Percentiles rank a stretch among this genome's conserved stretches.
phyloP scores from a whole-genome alignment of 768 basidiomycete genomes.

The Russula vinacea region DNA sequence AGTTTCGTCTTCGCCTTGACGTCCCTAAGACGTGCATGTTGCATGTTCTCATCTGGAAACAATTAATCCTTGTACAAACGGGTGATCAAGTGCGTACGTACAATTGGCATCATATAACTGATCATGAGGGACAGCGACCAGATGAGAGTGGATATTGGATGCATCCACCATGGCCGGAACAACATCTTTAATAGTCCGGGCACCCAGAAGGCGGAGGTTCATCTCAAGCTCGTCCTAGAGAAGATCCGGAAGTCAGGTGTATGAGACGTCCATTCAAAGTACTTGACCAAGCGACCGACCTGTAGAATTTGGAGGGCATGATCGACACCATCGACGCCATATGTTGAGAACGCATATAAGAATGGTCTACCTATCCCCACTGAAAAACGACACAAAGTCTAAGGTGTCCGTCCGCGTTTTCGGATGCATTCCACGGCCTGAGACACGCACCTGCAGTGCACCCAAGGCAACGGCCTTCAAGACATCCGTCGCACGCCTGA shows the following conservation, averaged over 20 bases:
- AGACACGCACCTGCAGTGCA: conserved; percentile 66
- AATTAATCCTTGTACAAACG: not conserved
- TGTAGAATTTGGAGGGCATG: conserved; percentile 75
- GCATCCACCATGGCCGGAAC: conserved; percentile 89
- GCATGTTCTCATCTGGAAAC: conserved; percentile 43
- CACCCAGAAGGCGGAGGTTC: conserved; percentile 92
- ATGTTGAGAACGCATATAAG: conserved; percentile 83
- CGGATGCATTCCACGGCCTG: conserved; percentile 3
- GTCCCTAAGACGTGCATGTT: conserved; percentile 42
- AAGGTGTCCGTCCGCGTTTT: not conserved
- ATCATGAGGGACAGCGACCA: conserved; percentile 66
- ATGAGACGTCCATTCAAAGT: not conserved
- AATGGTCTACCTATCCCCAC: conserved; percentile 87
- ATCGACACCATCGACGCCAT: conserved; percentile 85
- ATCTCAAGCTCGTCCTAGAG: conserved; percentile 93
- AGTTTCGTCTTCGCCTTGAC: conserved; percentile 19
- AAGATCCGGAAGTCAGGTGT: conserved; percentile 8
- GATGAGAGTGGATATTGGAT: conserved; percentile 60
- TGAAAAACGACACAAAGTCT: conserved; percentile 29
- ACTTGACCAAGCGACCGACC: conserved; percentile 43
- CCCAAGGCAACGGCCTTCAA: conserved; percentile 86
- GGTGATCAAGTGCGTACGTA: conserved; percentile 54
- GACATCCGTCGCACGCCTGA: conserved; percentile 85
- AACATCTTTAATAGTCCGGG: conserved; percentile 72
- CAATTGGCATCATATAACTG: conserved; percentile 79